Evolutionary conservation across 345 rosid genomes (phyloP).

Genomic region (Nasturtium officinale): DNA sequence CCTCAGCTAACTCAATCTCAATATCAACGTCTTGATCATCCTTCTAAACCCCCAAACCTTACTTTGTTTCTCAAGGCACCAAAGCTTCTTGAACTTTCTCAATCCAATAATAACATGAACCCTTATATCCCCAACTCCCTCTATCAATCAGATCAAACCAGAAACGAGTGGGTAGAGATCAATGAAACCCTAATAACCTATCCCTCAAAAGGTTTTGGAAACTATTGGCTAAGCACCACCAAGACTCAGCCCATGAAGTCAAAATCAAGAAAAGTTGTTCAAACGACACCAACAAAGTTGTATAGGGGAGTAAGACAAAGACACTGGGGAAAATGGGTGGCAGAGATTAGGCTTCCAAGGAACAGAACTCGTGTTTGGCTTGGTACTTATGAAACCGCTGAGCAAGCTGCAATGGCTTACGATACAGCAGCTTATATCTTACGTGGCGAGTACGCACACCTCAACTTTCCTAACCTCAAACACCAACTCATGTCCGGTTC

Average conservation of each 20-base stretch:
- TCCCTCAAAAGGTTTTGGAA: slow-evolving; percentile 49
- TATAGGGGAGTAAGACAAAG: slow-evolving; percentile 94
- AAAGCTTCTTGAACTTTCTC: slow-evolving; percentile 38
- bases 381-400: slow-evolving; percentile 91
- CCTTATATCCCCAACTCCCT: slow-evolving; percentile 36
- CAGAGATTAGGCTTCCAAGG: slow-evolving; percentile 90
- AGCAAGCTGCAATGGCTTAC: slow-evolving; percentile 91
- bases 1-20: slow-evolving; percentile 18
- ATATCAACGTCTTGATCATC: slow-evolving; percentile 36
- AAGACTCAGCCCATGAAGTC: slow-evolving; percentile 75
- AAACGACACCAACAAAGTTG: slow-evolving; percentile 56
- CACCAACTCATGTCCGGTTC: slow-evolving; percentile 69
- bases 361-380: slow-evolving; percentile 97
- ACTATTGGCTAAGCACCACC: slow-evolving; percentile 61
- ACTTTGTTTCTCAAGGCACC: slow-evolving; percentile 65
- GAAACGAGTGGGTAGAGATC: slow-evolving; percentile 55
- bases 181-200: slow-evolving; percentile 43
- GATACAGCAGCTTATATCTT: slow-evolving; percentile 90
- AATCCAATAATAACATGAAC: slow-evolving; percentile 23
- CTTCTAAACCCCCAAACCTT: slow-evolving; percentile 56
- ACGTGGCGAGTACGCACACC: slow-evolving; percentile 82
- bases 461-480: slow-evolving; percentile 88
- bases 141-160: slow-evolving; percentile 19
- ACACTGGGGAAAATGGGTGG: slow-evolving; percentile 99
- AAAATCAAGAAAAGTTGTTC: slow-evolving; percentile 42